A percentile compares a stretch with the other conserved stretches of the same genome.
phyloP scores from a whole-genome alignment of 2,329 filamentous ascomycete genomes.

The Aureobasidium leucospermi region DNA sequence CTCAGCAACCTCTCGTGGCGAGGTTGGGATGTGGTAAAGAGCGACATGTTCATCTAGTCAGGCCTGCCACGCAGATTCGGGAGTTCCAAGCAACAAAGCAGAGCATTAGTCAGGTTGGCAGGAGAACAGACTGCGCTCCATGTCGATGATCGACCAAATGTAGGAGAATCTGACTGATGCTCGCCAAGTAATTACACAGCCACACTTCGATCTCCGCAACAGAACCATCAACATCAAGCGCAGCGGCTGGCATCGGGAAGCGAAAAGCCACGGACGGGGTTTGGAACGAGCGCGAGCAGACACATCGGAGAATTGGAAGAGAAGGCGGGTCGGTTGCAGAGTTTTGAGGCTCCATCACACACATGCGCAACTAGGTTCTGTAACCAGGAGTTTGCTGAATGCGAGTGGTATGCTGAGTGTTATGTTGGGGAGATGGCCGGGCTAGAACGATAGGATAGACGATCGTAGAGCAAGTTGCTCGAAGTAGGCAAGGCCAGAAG shows the following conservation, averaged over 20 bases:
- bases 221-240: neutral
- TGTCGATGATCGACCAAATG: slow-evolving; percentile 3
- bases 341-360: neutral
- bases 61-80: neutral
- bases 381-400: neutral
- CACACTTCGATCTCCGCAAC: slow-evolving; percentile 8
- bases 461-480: no score
- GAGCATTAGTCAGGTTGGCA: neutral
- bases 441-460: neutral
- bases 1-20: neutral
- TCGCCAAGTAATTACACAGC: slow-evolving; percentile 5
- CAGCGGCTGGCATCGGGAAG: slow-evolving; percentile 8
- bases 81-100: neutral
- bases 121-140: neutral
- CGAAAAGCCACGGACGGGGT: slow-evolving; percentile 9
- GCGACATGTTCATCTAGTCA: neutral
- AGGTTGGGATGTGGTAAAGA: slow-evolving; percentile 1
- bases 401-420: neutral
- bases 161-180: neutral
- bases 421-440: neutral
- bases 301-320: neutral
- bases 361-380: neutral
- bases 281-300: slow-evolving; percentile 1
- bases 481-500: neutral
- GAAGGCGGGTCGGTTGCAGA: slow-evolving; percentile 5